These are phyloP conservation scores for Skeletonema grethae DNA, from an alignment of 108 stramenopile genomes.

Conservation along the genomic window DNA sequence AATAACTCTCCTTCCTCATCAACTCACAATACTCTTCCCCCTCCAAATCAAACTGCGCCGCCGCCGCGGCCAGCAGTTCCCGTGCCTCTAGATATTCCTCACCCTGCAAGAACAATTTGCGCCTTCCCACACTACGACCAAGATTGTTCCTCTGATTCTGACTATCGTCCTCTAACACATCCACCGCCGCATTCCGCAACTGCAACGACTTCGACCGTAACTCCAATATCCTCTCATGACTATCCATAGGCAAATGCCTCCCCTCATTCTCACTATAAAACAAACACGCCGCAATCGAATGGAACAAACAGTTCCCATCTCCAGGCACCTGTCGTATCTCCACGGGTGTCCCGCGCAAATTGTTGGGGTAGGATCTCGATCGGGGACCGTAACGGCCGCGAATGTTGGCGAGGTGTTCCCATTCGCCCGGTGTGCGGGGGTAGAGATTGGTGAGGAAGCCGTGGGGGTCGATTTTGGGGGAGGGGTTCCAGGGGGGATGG, in stretches of 20 bases:
- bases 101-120: constrained; percentile 85
- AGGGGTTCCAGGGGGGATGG: constrained; percentile 83
- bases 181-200: constrained; percentile 50
- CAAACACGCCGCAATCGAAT: constrained; percentile 58
- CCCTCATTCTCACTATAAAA: constrained; percentile 60
- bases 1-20: constrained; percentile 90
- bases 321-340: constrained; percentile 91
- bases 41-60: constrained; percentile 79
- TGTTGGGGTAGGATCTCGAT: constrained; percentile 9
- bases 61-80: constrained; percentile 80
- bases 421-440: constrained; percentile 66
- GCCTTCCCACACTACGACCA: constrained; percentile 20
- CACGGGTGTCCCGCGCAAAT: constrained; percentile 32
- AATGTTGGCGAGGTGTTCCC: constrained; percentile 61
- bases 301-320: constrained; percentile 92
- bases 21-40: constrained; percentile 81
- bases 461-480: constrained; percentile 64
- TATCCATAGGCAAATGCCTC: constrained; percentile 55
- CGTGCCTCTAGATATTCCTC: constrained; percentile 69
- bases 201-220: constrained; percentile 15
- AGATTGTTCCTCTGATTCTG: too few relatives aligned
- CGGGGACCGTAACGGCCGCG: constrained; percentile 41
- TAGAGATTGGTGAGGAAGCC: constrained; percentile 67
- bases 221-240: constrained; percentile 14
- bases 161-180: constrained; percentile 13